These are phyloP conservation scores for Barbatosphaeria neglecta DNA, from an alignment of 495 filamentous ascomycete genomes.

Conservation along the genomic window DNA sequence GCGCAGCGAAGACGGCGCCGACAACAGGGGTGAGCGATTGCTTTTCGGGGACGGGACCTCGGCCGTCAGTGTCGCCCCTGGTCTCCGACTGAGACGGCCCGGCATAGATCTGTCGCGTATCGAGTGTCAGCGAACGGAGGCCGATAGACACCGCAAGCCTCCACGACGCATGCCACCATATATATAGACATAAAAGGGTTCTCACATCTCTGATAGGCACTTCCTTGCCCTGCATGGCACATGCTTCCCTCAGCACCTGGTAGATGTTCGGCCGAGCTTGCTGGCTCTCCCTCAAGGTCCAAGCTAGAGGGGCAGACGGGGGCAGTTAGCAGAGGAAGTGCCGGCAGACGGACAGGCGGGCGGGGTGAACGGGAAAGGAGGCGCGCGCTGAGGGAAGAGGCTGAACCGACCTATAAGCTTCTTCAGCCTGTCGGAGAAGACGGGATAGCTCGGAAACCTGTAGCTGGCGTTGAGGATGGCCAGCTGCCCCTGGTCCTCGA, in stretches of 20 bases:
- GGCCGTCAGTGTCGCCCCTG: conserved; percentile 10
- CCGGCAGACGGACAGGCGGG: background rate
- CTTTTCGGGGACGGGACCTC: conserved; percentile 14
- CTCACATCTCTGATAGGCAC: conserved; percentile 86
- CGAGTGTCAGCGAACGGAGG: conserved; percentile 3
- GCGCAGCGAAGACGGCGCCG: conserved; percentile 58
- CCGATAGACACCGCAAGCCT: too few species aligned
- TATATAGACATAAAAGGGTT: conserved; percentile 1
- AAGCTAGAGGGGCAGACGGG: conserved; percentile 41
- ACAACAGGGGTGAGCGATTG: conserved; percentile 43
- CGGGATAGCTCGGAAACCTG: conserved; percentile 79
- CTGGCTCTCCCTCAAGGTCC: conserved; percentile 81
- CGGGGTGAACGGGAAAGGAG: background rate
- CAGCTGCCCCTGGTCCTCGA: conserved; percentile 94
- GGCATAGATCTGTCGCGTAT: conserved; percentile 62
- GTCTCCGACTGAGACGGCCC: conserved; percentile 40
- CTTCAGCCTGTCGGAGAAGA: conserved; percentile 83
- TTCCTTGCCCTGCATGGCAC: conserved; percentile 77
- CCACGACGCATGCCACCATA: conserved; percentile 1
- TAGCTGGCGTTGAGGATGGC: conserved; percentile 96
- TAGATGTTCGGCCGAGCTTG: conserved; percentile 84
- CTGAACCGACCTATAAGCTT: conserved; percentile 68
- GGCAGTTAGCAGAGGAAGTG: conserved; percentile 30
- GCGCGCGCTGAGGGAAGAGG: too few species aligned
- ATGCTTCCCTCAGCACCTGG: conserved; percentile 75